These are phyloP conservation scores for Pleurotus sapidus DNA, from an alignment of 768 basidiomycete species.

Conservation along the genomic window DNA sequence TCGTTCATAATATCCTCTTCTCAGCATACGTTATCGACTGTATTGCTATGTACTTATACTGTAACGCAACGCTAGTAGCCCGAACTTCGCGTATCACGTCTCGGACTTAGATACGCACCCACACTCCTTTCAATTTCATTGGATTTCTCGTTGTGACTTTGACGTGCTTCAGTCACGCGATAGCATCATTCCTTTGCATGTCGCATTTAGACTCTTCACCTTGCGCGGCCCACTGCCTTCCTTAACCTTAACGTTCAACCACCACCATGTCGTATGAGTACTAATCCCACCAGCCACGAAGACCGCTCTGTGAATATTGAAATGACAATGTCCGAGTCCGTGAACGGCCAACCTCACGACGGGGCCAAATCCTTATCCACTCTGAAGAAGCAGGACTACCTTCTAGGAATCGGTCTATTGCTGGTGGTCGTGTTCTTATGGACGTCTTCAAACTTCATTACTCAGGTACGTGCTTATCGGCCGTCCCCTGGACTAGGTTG, in stretches of 20 bases:
- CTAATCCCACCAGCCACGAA: background rate
- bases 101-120: background rate
- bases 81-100: background rate
- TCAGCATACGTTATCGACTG: background rate
- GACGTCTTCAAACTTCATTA: conserved; percentile 87
- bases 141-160: background rate
- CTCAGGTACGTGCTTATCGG: conserved; percentile 49
- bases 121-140: background rate
- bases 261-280: background rate
- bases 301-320: background rate
- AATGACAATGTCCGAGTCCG: background rate
- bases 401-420: conserved; percentile 65
- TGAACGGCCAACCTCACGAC: background rate
- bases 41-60: conserved; percentile 5
- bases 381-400: conserved; percentile 32
- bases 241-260: too few relatives aligned
- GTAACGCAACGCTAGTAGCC: background rate
- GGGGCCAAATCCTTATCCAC: conserved; percentile 5
- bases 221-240: too few relatives aligned
- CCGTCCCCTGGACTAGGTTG: background rate
- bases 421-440: conserved; percentile 80
- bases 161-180: conserved; percentile 5
- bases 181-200: background rate
- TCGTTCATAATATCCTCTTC: background rate
- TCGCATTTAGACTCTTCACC: too few relatives aligned